Conservation (phyloP, 116 monocot species). For the Cymodocea nodosa region DNA sequence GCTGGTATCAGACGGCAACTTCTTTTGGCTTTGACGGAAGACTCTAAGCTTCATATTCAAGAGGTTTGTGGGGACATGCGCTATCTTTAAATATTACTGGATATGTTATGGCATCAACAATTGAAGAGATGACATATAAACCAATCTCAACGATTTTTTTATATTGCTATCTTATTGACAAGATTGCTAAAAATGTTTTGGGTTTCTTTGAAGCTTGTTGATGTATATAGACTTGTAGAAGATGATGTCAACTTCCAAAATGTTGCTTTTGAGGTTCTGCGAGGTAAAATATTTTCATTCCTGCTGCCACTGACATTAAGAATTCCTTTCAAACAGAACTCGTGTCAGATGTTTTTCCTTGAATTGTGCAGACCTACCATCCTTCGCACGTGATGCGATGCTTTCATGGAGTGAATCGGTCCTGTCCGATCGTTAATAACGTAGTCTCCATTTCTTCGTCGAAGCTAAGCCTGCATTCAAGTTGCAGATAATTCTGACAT, state of each 20-base stretch:
- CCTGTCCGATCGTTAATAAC: slow-evolving; percentile 45
- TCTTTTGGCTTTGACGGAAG: slow-evolving; percentile 92
- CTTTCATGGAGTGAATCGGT: slow-evolving; percentile 90
- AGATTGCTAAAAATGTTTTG: slow-evolving; percentile 4
- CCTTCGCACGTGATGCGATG: slow-evolving; percentile 67
- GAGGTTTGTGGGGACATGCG: slow-evolving; percentile 36
- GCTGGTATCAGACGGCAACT: slow-evolving; percentile 80
- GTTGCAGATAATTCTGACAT: too few relatives aligned
- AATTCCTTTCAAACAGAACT: not conserved
- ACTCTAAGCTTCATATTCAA: slow-evolving; percentile 89
- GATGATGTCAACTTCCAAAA: slow-evolving; percentile 67
- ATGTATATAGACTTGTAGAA: slow-evolving; percentile 90
- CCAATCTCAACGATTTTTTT: too few relatives aligned
- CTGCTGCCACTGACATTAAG: not conserved
- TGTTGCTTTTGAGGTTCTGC: slow-evolving; percentile 64
- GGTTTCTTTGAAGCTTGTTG: slow-evolving; percentile 46
- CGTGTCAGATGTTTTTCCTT: not conserved
- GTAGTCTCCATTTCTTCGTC: not conserved
- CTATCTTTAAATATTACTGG: too few relatives aligned
- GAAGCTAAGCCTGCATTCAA: too few relatives aligned
- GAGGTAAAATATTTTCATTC: slow-evolving; percentile 26
- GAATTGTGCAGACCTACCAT: slow-evolving; percentile 57
- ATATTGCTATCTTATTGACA: not conserved
- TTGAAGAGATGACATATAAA: too few relatives aligned
- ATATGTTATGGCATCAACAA: too few relatives aligned